phyloP scores from a whole-genome alignment of 345 rosid species.

The Hibiscus trionum region DNA sequence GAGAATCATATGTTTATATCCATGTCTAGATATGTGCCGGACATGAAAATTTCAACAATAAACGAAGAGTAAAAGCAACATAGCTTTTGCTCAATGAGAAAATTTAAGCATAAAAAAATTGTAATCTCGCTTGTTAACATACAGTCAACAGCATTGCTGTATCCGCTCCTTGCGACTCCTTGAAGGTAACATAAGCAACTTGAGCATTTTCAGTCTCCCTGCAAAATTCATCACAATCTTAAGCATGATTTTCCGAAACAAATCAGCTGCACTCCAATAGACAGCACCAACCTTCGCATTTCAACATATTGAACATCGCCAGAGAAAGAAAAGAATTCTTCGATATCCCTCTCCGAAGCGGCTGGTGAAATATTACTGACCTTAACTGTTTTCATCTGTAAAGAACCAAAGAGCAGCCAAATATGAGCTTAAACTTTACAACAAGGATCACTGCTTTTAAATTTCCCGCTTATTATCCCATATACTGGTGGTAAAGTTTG shows the following conservation, averaged over 20 bases:
- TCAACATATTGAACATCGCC: conserved; percentile 40
- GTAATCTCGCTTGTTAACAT: conserved; percentile 1
- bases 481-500: background rate
- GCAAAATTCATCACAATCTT: conserved; percentile 1
- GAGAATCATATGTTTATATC: background rate
- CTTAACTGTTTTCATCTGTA: conserved; percentile 40
- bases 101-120: background rate
- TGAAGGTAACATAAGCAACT: conserved; percentile 41
- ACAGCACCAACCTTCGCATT: conserved; percentile 26
- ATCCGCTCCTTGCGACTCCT: conserved; percentile 42
- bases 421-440: background rate
- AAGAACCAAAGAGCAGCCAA: conserved; percentile 3
- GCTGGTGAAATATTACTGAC: conserved; percentile 36
- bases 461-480: no score
- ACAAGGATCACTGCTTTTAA: background rate
- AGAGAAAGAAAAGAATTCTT: conserved; percentile 45
- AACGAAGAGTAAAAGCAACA: background rate
- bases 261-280: background rate
- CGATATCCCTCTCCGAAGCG: conserved; percentile 28
- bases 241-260: background rate
- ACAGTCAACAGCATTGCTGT: conserved; percentile 44
- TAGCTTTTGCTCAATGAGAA: background rate
- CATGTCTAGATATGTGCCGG: background rate
- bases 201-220: conserved; percentile 37
- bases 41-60: background rate